Conservation (phyloP, 2,329 filamentous ascomycete species). For the Scedosporium apiospermum region DNA sequence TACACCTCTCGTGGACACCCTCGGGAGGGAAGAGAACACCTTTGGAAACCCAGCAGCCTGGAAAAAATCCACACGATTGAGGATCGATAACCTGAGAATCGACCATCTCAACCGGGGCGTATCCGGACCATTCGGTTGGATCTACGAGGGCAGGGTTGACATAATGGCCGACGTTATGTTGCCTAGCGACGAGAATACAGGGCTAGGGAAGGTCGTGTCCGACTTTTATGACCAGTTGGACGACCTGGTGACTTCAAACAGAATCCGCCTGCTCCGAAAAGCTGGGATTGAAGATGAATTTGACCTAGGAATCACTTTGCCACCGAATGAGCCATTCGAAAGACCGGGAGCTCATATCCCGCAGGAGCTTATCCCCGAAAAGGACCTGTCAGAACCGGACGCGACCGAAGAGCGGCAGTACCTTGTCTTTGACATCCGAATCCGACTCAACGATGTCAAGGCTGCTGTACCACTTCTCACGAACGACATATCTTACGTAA, state of each 20-base stretch:
- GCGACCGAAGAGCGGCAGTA: slow-evolving; percentile 60
- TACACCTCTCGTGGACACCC: slow-evolving; percentile 40
- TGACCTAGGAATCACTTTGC: not conserved
- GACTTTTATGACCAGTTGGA: slow-evolving; percentile 96
- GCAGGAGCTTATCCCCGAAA: slow-evolving; percentile 9
- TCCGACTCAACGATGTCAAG: slow-evolving; percentile 90
- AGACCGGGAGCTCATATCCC: slow-evolving; percentile 3
- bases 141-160: slow-evolving; percentile 92
- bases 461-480: slow-evolving; percentile 91
- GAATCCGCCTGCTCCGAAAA: slow-evolving; percentile 51
- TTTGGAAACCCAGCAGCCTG: slow-evolving; percentile 63
- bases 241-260: slow-evolving; percentile 76
- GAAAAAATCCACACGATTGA: slow-evolving; percentile 91
- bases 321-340: not conserved
- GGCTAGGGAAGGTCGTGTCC: slow-evolving; percentile 88
- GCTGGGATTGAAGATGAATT: slow-evolving; percentile 11
- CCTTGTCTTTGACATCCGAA: slow-evolving; percentile 86
- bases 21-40: slow-evolving; percentile 17
- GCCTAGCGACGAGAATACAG: slow-evolving; percentile 76
- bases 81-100: slow-evolving; percentile 88
- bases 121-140: slow-evolving; percentile 93
- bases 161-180: slow-evolving; percentile 95
- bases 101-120: slow-evolving; percentile 93
- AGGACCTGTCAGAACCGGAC: not conserved
- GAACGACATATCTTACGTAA: slow-evolving; percentile 85